Evolutionary conservation across 306 rosid species (phyloP), one percentile per base, ranked within the genome.

Genomic region (Abrus precatorius): DNA sequence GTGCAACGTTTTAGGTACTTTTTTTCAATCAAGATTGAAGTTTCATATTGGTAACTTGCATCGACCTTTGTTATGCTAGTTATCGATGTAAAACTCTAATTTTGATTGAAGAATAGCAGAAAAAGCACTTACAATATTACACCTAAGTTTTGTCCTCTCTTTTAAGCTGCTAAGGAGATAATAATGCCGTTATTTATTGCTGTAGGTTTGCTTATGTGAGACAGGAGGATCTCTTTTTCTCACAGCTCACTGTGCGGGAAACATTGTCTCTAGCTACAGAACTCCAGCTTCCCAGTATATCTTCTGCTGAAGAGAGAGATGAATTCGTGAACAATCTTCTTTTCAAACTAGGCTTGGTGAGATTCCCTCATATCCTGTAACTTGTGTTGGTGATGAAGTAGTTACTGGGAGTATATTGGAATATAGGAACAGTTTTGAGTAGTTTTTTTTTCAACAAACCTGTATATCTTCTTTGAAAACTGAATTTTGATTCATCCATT

Each of bases 151-250:
- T 36, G 40, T 36, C 40, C 4, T 36, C 4, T 36, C 40, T 36
- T 36, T 4, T 36, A 14, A 38, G 60, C 78, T 14, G 7, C 67
- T 61, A 9, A 36, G 48, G 12, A 66, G 64, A 47, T 68, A 28
- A 43, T 28, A 34, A 75, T 48, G 67, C 34, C 0, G 60, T 12
- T 56, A 3, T 34, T 53, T 74, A n/a, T 71, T 59, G 55, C n/a
- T 88, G 86, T 77, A 93, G 99, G 95, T 84, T 86, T 84, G 99
- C 99, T 43, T 91, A 75, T 82, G 96, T 95, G 91, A 93, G 97
- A 78, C 99, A 93, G 86, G 99, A 95, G 82, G 99, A 95, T 83
- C 88, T 93, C 54, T 93, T 90, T 78, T 95, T 90, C 89, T 95
- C 99, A 41, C 99, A 95, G 93, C 90, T 95, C 70, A 93, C 97